Evolutionary conservation across 768 basidiomycete species (phyloP), one percentile per base, ranked within the genome.

Genomic region (Russula vinacea): DNA sequence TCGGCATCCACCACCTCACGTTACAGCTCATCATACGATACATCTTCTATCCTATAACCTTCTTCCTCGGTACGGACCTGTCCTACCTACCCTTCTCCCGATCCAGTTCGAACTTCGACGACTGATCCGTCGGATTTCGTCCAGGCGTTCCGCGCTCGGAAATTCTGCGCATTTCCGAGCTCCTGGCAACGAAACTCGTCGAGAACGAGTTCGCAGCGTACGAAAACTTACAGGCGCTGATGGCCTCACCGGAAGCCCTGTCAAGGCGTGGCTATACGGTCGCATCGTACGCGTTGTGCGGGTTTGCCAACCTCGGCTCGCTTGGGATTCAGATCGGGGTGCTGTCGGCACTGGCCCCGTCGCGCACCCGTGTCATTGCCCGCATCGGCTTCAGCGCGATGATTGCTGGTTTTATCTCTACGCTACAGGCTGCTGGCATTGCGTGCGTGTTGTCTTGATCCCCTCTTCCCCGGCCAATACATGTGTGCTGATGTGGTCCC

Each of bases 181-280:
- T 94, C 19, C 84, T 96, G 66, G 92, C 89, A 19, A 89, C 87
- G 35, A 96, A 96, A 76, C 81, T 96, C 65, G 80, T 94, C 55
- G 92, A 88, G 62, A 94, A 92, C 71, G 92, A 94, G 73, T 93
- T 93, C 70, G 85, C 86, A 47, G 92, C 89, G 5, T 94, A 94
- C 76, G 62, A 75, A 29, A 71, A 75, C 9, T 79, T 92, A 58
- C 79, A 85, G 65, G 75, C 76, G 2, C 76, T 86, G 49, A 78
- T 78, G 77, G 37, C 45, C 9, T 71, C 74, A 64, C 73, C 76
- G 26, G 75, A 79, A 56, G 83, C 89, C 3, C 81, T 94, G 56
- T 85, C 86, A 24, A 79, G 75, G 35, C 90, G 89, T 62, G 90
- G 86, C 24, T 93, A 80, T 76, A 89, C 87, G 58, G 94, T 95